Conservation (phyloP, 169 alveolate species). For the Cryptosporidium parvum region DNA sequence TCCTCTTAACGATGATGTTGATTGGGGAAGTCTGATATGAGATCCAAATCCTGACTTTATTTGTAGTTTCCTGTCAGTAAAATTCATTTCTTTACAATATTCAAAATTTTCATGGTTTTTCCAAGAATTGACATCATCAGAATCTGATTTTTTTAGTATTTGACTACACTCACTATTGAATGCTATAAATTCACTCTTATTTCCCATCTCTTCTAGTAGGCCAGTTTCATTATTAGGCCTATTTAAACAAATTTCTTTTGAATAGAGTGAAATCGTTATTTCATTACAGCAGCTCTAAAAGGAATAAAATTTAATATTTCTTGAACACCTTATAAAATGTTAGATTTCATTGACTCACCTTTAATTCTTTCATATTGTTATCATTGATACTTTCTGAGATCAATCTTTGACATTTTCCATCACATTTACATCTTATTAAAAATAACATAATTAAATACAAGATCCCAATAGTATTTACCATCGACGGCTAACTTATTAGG, state of each 20-base stretch:
- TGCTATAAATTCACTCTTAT: background rate
- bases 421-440: background rate
- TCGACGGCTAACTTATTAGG: background rate
- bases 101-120: constrained; percentile 19
- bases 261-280: background rate
- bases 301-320: background rate
- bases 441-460: background rate
- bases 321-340: background rate
- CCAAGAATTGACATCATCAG: background rate
- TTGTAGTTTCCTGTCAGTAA: constrained; percentile 38
- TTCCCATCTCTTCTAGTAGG: background rate
- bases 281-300: constrained; percentile 10
- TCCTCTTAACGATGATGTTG: constrained; percentile 16
- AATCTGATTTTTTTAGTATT: background rate
- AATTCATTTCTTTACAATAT: constrained; percentile 8
- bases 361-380: background rate
- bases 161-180: background rate
- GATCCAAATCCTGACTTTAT: constrained; percentile 61
- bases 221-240: background rate
- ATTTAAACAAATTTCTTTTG: background rate
- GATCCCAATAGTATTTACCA: background rate
- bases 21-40: constrained; percentile 45
- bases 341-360: background rate
- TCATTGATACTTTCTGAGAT: background rate
- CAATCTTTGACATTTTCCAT: background rate